Conservation (phyloP, 495 filamentous ascomycete genomes). For the Hyphodiscus hymeniophilus region DNA sequence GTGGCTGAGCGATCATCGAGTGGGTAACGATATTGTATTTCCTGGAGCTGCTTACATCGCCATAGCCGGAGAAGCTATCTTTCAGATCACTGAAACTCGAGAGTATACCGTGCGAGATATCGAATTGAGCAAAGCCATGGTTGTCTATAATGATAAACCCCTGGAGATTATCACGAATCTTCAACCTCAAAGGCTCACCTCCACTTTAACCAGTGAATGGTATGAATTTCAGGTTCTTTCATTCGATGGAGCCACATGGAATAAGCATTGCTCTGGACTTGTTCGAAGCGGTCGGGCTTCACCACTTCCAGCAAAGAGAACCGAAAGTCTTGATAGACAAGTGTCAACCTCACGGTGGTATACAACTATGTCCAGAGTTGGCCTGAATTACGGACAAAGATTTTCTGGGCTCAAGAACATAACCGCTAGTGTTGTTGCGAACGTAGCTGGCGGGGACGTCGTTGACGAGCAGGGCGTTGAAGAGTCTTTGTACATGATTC, state of each 20-base stretch:
- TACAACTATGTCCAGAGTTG: no score
- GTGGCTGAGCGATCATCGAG: slow-evolving; percentile 19
- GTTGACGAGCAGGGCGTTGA: slow-evolving; percentile 31
- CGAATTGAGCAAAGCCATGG: slow-evolving; percentile 11
- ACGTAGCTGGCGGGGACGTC: slow-evolving; percentile 19
- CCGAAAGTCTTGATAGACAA: slow-evolving; percentile 8
- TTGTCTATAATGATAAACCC: slow-evolving; percentile 19
- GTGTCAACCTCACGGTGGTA: no score
- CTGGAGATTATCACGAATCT: slow-evolving; percentile 32
- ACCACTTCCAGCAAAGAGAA: background rate
- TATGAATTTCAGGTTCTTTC: slow-evolving; percentile 31
- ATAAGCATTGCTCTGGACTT: slow-evolving; percentile 5
- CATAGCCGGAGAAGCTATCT: slow-evolving; percentile 44
- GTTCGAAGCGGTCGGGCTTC: background rate
- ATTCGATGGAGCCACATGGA: slow-evolving; percentile 6
- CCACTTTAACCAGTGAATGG: slow-evolving; percentile 31
- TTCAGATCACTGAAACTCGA: slow-evolving; percentile 15
- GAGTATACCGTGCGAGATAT: slow-evolving; percentile 1
- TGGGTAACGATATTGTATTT: slow-evolving; percentile 14
- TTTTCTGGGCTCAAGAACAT: background rate
- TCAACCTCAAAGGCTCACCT: slow-evolving; percentile 27
- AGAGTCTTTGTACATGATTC: slow-evolving; percentile 35
- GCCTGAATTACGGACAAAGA: background rate
- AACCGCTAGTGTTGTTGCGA: no score
- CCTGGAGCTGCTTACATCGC: slow-evolving; percentile 36